Base-by-base conservation (phyloP, 1,284 basidiomycete species). In the Rhodotorula sp. region DNA sequence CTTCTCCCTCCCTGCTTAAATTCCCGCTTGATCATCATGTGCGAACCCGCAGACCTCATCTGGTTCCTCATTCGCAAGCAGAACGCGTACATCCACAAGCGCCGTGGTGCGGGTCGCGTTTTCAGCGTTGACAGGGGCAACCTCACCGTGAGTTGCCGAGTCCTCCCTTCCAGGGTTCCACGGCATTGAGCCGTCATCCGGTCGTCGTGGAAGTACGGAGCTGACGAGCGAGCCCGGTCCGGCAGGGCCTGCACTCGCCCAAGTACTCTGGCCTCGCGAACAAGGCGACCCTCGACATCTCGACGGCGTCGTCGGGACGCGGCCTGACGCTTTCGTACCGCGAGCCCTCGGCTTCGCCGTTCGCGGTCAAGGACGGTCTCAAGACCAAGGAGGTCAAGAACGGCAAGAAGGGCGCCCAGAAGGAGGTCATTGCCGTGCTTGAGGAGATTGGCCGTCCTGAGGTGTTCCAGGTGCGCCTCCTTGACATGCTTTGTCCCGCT, bases 1-100 rank as follows among this genome's bases (percentile, higher is more conserved):
- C n/a, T n/a, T n/a, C n/a, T n/a, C n/a, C n/a, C n/a, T n/a, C n/a
- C n/a, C n/a, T n/a, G n/a, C n/a, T n/a, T n/a, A n/a, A n/a, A n/a
- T n/a, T n/a, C n/a, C n/a, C n/a, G n/a, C n/a, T n/a, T n/a, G n/a
- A n/a, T n/a, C n/a, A n/a, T n/a, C n/a, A n/a, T n/a, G n/a, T n/a
- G n/a, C n/a, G n/a, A n/a, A n/a, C n/a, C n/a, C 41, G 41, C 41
- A 44, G 64, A 66, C 50, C 69, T 66, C 60, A 10, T 60, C 34
- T 66, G 69, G 69, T 64, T 66, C 41, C 64, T 70, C 51, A 48
- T n/a, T 29, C 61, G 64, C 58, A 61, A 56, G 34, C 36, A 51
- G 41, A 65, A 32, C 53, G 56, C 68, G 15, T 65, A 56, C 68
- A n/a, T 53, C 21, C 63, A 61, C 62, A 69, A 65, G 53, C 51